phyloP scores from a whole-genome alignment of 2,329 filamentous ascomycete genomes.

The Cercospora sp. region DNA sequence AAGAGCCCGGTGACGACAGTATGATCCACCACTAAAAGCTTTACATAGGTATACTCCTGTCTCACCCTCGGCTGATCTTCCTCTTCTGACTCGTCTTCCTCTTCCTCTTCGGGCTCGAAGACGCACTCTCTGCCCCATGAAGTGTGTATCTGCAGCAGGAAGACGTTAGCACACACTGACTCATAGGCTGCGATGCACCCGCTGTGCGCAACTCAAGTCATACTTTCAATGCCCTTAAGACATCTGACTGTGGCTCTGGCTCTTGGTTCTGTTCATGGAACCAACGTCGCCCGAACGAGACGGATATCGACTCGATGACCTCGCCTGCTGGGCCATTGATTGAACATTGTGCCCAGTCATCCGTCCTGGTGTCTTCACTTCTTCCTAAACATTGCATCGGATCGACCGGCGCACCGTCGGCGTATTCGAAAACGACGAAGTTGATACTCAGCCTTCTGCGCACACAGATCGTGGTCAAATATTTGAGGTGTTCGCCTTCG shows the following conservation, averaged over 20 bases:
- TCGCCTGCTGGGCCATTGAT: background rate
- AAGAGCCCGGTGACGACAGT: background rate
- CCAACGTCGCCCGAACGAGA: background rate
- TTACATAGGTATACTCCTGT: background rate
- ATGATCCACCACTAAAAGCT: background rate
- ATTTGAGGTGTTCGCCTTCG: background rate
- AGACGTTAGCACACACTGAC: background rate
- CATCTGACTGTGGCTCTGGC: background rate
- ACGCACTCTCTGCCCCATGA: no score
- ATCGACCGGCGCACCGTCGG: no score
- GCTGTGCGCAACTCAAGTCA: background rate
- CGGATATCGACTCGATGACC: background rate
- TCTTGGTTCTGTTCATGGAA: no score
- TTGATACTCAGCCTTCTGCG: background rate
- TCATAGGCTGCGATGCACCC: no score
- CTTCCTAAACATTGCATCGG: no score
- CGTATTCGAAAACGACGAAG: no score
- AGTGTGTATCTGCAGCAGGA: background rate
- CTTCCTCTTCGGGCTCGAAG: background rate
- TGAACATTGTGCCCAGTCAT: no score
- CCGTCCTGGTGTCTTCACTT: no score
- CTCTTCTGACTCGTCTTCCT: background rate
- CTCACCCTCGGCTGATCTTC: no score
- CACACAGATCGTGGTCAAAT: background rate
- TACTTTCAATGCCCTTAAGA: background rate